Evolutionary conservation across 2,329 filamentous ascomycete species (phyloP).

Genomic region (Neofusicoccum parvum): DNA sequence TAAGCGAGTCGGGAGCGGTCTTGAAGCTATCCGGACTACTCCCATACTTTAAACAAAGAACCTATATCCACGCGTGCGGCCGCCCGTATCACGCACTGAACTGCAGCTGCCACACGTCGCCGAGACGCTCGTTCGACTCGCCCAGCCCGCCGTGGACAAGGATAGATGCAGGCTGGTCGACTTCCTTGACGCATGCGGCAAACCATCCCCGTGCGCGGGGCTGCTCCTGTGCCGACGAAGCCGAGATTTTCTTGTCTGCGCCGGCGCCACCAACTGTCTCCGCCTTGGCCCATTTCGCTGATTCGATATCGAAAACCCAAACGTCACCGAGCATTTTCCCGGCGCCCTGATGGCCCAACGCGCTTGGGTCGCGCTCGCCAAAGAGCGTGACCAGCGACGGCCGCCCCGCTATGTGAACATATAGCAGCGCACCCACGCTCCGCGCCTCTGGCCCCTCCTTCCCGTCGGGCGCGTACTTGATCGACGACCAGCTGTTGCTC

Average conservation of each 20-base stretch:
- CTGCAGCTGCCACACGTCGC: slow-evolving; percentile 52
- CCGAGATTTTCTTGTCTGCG: slow-evolving; percentile 20
- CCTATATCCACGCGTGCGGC: background rate
- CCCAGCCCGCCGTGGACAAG: slow-evolving; percentile 55
- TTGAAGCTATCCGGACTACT: background rate
- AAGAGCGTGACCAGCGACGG: slow-evolving; percentile 53
- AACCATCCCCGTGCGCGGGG: slow-evolving; percentile 57
- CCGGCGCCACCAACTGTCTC: slow-evolving; percentile 30
- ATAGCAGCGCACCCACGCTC: slow-evolving; percentile 53
- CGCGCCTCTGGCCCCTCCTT: slow-evolving; percentile 49
- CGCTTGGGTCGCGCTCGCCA: slow-evolving; percentile 57
- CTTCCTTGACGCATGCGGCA: slow-evolving; percentile 48
- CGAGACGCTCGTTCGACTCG: slow-evolving; percentile 54
- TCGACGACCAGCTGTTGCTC: slow-evolving; percentile 45
- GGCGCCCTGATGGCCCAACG: slow-evolving; percentile 56
- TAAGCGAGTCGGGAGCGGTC: slow-evolving; percentile 4
- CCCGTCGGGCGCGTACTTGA: slow-evolving; percentile 46
- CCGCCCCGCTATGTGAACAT: slow-evolving; percentile 41
- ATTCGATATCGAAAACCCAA: slow-evolving; percentile 49
- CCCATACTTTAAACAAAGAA: background rate
- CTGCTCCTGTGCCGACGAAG: background rate
- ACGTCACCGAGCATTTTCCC: slow-evolving; percentile 59
- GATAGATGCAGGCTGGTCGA: slow-evolving; percentile 39
- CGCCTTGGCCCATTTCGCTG: slow-evolving; percentile 39
- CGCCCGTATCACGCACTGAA: slow-evolving; percentile 26